Evolutionary conservation across 1,284 basidiomycete genomes (phyloP).

Genomic region (Trametes hirsuta): DNA sequence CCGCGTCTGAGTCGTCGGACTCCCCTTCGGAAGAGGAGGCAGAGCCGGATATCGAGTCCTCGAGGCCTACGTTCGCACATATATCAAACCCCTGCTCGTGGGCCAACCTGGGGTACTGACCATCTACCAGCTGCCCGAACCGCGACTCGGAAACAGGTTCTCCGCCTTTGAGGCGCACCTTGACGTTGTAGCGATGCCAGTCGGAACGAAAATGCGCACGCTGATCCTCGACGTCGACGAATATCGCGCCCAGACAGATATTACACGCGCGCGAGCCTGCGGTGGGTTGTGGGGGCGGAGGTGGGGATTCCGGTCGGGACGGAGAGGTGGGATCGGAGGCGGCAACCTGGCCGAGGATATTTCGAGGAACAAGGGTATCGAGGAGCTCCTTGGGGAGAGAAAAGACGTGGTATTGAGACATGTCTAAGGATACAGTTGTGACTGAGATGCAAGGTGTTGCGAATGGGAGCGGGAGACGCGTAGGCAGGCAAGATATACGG

Average conservation of each 20-base stretch:
- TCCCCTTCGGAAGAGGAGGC: slow-evolving; percentile 65
- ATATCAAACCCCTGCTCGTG: not conserved
- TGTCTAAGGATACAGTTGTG: slow-evolving; percentile 17
- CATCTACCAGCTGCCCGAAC: slow-evolving; percentile 80
- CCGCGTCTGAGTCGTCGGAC: slow-evolving; percentile 64
- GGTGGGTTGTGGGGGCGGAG: slow-evolving; percentile 32
- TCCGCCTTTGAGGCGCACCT: slow-evolving; percentile 69
- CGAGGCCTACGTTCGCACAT: slow-evolving; percentile 61
- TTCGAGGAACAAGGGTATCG: slow-evolving; percentile 66
- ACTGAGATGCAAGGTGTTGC: not conserved
- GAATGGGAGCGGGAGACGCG: not conserved
- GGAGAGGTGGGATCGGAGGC: slow-evolving; percentile 9
- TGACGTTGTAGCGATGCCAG: slow-evolving; percentile 99
- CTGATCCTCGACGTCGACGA: slow-evolving; percentile 82
- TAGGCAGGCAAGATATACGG: not conserved
- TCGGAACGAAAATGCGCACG: slow-evolving; percentile 90
- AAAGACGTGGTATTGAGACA: slow-evolving; percentile 30
- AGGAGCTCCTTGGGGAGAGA: slow-evolving; percentile 67
- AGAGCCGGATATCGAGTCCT: slow-evolving; percentile 89
- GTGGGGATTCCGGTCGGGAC: slow-evolving; percentile 37
- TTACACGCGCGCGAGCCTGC: slow-evolving; percentile 67
- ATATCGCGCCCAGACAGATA: slow-evolving; percentile 73
- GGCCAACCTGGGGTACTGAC: slow-evolving; percentile 37
- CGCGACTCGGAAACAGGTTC: slow-evolving; percentile 67
- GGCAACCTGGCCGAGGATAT: slow-evolving; percentile 47